These are phyloP conservation scores for Leishmania gerbilli DNA, from an alignment of 208 protist genomes.

Conservation along the genomic window DNA sequence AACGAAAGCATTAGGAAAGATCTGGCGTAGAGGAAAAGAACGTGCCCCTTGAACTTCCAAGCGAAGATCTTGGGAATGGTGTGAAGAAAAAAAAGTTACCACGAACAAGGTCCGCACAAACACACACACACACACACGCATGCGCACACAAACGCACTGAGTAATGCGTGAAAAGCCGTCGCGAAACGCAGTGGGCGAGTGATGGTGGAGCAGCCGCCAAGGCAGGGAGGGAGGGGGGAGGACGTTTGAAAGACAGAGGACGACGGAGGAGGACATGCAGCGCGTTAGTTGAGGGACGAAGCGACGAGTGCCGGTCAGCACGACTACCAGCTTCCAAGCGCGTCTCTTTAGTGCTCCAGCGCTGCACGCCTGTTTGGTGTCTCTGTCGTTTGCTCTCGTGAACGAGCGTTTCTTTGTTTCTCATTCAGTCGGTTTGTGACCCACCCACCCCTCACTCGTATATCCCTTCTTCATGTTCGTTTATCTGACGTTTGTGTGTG, in stretches of 20 bases:
- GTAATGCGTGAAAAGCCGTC: neutral
- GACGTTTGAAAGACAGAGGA: neutral
- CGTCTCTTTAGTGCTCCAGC: neutral
- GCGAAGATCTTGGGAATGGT: neutral
- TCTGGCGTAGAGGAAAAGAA: neutral
- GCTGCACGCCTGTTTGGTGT: neutral
- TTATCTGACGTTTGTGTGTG: neutral
- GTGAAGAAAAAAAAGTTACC: neutral
- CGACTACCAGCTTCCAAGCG: neutral
- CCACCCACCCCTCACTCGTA: neutral
- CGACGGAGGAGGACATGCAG: neutral
- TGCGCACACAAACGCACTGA: neutral
- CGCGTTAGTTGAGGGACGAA: neutral
- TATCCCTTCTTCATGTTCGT: neutral
- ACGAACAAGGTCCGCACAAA: neutral
- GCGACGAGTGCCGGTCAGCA: neutral
- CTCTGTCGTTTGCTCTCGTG: slow-evolving; percentile 1
- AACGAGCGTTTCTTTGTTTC: slow-evolving; percentile 4
- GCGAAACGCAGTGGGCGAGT: neutral
- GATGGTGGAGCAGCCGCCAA: neutral
- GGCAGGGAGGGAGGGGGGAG: neutral
- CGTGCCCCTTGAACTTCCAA: neutral
- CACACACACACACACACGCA: neutral
- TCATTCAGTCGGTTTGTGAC: neutral
- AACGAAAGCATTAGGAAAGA: neutral